A percentile compares a stretch with the other conserved stretches of the same genome.
These are phyloP conservation scores for Chalciporus piperatus DNA, from an alignment of 768 basidiomycete genomes.

Conservation along the genomic window DNA sequence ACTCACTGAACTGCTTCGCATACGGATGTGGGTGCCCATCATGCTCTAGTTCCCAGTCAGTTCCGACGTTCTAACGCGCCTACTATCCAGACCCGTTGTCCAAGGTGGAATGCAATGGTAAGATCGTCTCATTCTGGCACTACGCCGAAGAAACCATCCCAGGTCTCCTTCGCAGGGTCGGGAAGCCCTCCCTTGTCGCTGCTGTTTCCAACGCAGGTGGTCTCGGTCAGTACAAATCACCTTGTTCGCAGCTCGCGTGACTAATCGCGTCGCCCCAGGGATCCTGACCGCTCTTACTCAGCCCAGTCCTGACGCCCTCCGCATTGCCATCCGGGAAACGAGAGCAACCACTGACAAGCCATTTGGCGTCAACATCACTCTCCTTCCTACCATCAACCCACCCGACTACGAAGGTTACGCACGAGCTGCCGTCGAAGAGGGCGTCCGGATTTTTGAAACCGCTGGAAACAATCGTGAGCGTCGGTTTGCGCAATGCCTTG, in stretches of 20 bases:
- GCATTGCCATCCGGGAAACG: constrained; percentile 77
- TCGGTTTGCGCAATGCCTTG: background rate
- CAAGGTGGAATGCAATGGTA: constrained; percentile 96
- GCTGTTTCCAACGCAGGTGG: constrained; percentile 85
- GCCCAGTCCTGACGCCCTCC: constrained; percentile 78
- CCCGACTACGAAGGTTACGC: constrained; percentile 89
- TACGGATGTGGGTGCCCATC: constrained; percentile 54
- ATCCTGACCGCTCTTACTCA: constrained; percentile 88
- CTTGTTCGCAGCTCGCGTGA: background rate
- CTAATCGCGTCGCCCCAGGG: constrained; percentile 38
- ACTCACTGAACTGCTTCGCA: constrained; percentile 63
- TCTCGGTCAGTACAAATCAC: constrained; percentile 47
- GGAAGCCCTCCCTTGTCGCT: constrained; percentile 67
- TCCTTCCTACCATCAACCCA: constrained; percentile 86
- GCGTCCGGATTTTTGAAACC: constrained; percentile 87
- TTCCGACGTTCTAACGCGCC: background rate
- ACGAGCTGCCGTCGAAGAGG: constrained; percentile 79
- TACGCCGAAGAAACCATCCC: background rate
- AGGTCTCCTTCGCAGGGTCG: constrained; percentile 56
- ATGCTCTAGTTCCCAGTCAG: background rate
- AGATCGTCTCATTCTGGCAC: constrained; percentile 4
- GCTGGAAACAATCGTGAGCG: constrained; percentile 85
- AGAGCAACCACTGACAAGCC: constrained; percentile 64
- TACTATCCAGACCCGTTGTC: constrained; percentile 58
- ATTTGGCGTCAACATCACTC: constrained; percentile 83